Evolutionary conservation across 140 eudicot genomes (phyloP).

Genomic region (Stevia rebaudiana): DNA sequence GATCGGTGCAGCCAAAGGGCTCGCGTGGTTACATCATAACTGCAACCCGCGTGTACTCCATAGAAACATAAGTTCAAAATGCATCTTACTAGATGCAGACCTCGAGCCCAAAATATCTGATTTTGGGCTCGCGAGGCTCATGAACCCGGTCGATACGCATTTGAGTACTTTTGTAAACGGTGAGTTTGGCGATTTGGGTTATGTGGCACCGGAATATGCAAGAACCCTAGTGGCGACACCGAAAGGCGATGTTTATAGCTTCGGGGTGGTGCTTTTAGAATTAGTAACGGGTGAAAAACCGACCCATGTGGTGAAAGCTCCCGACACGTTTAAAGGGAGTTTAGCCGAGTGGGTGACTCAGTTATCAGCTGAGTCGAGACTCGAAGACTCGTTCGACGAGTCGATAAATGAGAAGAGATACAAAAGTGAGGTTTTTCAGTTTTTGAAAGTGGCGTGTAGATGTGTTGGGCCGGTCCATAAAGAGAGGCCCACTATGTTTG

Average conservation of each 20-base stretch:
- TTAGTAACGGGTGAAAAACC: constrained; percentile 49
- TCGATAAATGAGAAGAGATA: constrained; percentile 48
- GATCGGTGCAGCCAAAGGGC: constrained; percentile 58
- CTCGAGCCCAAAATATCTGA: constrained; percentile 52
- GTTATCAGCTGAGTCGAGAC: constrained; percentile 41
- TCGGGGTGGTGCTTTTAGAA: constrained; percentile 60
- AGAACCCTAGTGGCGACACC: constrained; percentile 50
- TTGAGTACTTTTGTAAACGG: constrained; percentile 66
- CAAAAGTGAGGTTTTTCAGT: constrained; percentile 59
- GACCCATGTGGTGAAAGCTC: constrained; percentile 52
- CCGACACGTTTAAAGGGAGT: constrained; percentile 65
- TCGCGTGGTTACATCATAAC: constrained; percentile 62
- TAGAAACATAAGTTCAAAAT: constrained; percentile 60
- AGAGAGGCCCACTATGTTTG: constrained; percentile 54
- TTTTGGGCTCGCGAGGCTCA: constrained; percentile 62
- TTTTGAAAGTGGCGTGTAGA: constrained; percentile 69
- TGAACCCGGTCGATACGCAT: constrained; percentile 63
- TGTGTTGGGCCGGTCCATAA: constrained; percentile 50
- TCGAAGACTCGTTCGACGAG: constrained; percentile 51
- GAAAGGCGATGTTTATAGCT: constrained; percentile 64
- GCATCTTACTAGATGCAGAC: constrained; percentile 49
- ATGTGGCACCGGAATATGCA: constrained; percentile 64
- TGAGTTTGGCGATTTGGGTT: constrained; percentile 69
- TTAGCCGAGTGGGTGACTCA: constrained; percentile 70
- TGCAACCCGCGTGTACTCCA: constrained; percentile 60